A percentile compares a stretch with the other conserved stretches of the same genome.
Evolutionary conservation across 306 rosid genomes (phyloP).

Genomic region (Castanopsis chinensis): DNA sequence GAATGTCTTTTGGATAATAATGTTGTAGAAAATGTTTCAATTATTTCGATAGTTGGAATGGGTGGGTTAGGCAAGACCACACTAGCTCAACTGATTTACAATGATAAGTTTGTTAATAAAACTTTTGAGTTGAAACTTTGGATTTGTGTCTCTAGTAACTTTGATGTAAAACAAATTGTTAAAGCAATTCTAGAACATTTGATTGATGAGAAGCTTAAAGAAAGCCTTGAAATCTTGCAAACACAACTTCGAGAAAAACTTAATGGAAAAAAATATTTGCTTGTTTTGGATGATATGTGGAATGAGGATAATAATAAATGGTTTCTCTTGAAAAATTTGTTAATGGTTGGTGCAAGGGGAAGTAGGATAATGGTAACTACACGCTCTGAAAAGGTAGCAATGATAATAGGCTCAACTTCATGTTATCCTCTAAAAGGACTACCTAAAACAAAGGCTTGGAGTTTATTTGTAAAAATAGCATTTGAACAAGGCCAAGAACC

Average conservation of each 20-base stretch:
- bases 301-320: neutral
- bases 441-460: too few relatives aligned
- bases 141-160: constrained; percentile 5
- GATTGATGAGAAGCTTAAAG: neutral
- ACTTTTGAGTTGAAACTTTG: neutral
- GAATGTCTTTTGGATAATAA: neutral
- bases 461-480: too few relatives aligned
- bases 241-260: neutral
- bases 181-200: neutral
- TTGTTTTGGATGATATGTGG: neutral
- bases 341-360: neutral
- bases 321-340: neutral
- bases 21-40: neutral
- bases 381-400: neutral
- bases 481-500: too few relatives aligned
- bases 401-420: neutral
- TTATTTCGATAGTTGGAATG: neutral
- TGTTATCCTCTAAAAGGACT: too few relatives aligned
- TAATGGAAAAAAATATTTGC: neutral
- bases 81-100: constrained; percentile 16
- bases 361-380: neutral
- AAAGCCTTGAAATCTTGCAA: neutral
- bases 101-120: neutral
- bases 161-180: neutral
- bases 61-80: constrained; percentile 27